phyloP scores from a whole-genome alignment of 129 eudicot species.

The Helianthus tuberosus region DNA sequence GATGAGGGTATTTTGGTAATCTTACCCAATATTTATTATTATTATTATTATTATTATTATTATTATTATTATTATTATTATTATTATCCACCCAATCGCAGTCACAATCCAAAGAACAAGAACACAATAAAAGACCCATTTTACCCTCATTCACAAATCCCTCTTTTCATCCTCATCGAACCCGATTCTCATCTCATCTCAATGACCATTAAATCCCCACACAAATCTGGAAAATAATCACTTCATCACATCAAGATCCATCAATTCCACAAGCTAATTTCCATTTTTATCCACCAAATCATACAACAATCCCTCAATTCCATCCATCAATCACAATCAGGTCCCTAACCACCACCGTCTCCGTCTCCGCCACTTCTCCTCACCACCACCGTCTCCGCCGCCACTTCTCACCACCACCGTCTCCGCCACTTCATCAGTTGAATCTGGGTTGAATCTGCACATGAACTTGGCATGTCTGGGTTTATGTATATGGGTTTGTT shows the following conservation, averaged over 20 bases:
- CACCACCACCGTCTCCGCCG: no score
- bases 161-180: slow-evolving; percentile 12
- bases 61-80: no score
- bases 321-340: slow-evolving; percentile 5
- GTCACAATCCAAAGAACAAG: background rate
- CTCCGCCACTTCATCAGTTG: no score
- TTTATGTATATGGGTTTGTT: no score
- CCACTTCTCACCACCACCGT: no score
- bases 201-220: slow-evolving; percentile 23
- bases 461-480: no score
- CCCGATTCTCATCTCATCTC: slow-evolving; percentile 14
- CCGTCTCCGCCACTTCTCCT: no score
- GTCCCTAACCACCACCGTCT: no score
- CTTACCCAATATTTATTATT: no score
- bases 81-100: background rate
- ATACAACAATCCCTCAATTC: background rate
- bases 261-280: background rate
- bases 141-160: slow-evolving; percentile 29
- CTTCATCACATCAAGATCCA: background rate
- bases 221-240: background rate
- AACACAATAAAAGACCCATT: slow-evolving; percentile 11
- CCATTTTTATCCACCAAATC: background rate
- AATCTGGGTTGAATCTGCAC: no score
- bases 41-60: no score
- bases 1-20: no score